A percentile compares a stretch with the other conserved stretches of the same genome.
phyloP scores from a whole-genome alignment of 495 filamentous ascomycete species.

The Podospora fimiseda region DNA sequence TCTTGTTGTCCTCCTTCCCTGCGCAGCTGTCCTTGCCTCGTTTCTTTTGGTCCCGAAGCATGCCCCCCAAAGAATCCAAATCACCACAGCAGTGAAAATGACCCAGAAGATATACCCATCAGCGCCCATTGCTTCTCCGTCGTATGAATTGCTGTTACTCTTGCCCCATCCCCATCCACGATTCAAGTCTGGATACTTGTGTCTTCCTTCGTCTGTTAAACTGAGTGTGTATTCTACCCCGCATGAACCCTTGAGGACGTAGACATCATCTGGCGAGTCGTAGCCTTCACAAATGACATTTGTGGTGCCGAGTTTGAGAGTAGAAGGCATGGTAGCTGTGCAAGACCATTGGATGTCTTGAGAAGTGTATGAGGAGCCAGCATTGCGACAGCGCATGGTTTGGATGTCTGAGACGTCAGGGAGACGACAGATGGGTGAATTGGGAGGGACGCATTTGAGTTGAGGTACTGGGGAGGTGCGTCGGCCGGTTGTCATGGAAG shows the following conservation, averaged over 20 bases:
- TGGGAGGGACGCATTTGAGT: conserved; percentile 72
- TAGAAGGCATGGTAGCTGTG: conserved; percentile 64
- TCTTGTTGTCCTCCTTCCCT: conserved; percentile 21
- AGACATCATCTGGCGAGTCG: conserved; percentile 62
- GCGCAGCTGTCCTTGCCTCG: conserved; percentile 17
- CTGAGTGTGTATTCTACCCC: conserved; percentile 85
- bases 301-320: conserved; percentile 83
- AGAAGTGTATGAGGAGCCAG: conserved; percentile 59
- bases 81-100: conserved; percentile 38
- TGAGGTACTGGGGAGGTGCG: conserved; percentile 74
- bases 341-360: conserved; percentile 88
- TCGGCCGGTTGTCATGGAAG: conserved; percentile 59
- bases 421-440: conserved; percentile 45
- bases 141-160: background rate
- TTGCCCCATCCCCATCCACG: conserved; percentile 6
- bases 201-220: conserved; percentile 74
- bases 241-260: conserved; percentile 83
- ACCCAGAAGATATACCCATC: conserved; percentile 24
- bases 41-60: conserved; percentile 18
- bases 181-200: conserved; percentile 50
- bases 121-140: conserved; percentile 12
- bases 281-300: conserved; percentile 96
- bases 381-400: conserved; percentile 82
- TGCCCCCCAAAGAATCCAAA: conserved; percentile 47
- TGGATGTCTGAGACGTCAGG: conserved; percentile 54